Conservation (phyloP, 768 basidiomycete species). For the Mycena capillaripes region DNA sequence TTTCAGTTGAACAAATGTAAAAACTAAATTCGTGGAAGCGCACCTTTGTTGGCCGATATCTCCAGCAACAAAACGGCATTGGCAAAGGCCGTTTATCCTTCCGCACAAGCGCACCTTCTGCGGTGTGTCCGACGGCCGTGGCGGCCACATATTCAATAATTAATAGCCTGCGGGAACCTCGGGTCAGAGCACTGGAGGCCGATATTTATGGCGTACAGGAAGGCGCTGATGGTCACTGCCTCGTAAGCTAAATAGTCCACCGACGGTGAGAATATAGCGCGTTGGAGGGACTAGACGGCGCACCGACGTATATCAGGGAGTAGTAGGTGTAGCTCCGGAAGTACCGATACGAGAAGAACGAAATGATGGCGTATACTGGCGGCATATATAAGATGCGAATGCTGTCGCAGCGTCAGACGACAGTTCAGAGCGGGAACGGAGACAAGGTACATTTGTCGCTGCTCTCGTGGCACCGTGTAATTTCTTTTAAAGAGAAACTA, state of each 20-base stretch:
- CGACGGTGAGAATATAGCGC: not conserved
- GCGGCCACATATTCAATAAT: conserved; percentile 89
- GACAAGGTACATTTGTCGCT: conserved; percentile 80
- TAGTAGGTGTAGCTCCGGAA: conserved; percentile 80
- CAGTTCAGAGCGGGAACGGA: not conserved
- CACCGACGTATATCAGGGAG: conserved; percentile 61
- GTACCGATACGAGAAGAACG: conserved; percentile 89
- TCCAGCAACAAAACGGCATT: conserved; percentile 87
- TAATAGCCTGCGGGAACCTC: conserved; percentile 64
- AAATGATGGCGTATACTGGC: conserved; percentile 83
- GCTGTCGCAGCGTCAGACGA: conserved; percentile 50
- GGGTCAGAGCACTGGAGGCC: not conserved
- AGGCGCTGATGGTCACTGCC: conserved; percentile 89
- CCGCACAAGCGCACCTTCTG: conserved; percentile 75
- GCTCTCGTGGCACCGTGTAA: conserved; percentile 79
- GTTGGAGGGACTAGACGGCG: conserved; percentile 9
- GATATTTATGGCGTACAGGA: conserved; percentile 67
- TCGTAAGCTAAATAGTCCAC: conserved; percentile 73
- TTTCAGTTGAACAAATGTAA: not conserved
- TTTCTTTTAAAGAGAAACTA: conserved; percentile 57
- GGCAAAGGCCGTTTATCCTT: conserved; percentile 87
- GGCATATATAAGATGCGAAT: conserved; percentile 90
- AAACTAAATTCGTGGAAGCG: conserved; percentile 16
- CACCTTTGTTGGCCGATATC: conserved; percentile 87
- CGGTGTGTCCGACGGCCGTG: conserved; percentile 71